These are phyloP conservation scores for Arthrobotrys musiformis DNA, from an alignment of 2,329 filamentous ascomycete genomes.

Conservation along the genomic window DNA sequence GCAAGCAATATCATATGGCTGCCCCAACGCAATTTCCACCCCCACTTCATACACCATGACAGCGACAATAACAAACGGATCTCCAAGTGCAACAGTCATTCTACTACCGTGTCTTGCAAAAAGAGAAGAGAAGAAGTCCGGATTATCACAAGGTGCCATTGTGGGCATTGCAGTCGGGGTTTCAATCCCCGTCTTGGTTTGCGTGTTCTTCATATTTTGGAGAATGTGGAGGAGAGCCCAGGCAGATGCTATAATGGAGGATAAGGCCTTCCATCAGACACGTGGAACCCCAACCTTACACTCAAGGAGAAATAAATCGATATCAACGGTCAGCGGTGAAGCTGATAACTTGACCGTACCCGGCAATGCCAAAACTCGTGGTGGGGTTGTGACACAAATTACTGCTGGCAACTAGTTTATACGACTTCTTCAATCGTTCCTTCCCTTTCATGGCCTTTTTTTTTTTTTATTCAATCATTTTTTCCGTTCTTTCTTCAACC, in stretches of 20 bases:
- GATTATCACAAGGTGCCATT: slow-evolving; percentile 27
- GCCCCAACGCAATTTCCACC: neutral
- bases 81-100: neutral
- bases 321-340: slow-evolving; percentile 2
- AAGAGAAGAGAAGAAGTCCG: neutral
- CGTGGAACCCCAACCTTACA: neutral
- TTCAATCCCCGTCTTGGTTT: slow-evolving; percentile 27
- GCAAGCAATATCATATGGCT: neutral
- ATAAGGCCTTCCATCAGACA: neutral
- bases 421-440: too few relatives aligned
- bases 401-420: neutral
- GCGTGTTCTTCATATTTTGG: slow-evolving; percentile 37
- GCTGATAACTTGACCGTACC: neutral
- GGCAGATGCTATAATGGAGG: neutral
- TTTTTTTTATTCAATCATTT: too few relatives aligned
- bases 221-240: slow-evolving; percentile 6
- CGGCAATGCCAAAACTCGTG: neutral
- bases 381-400: slow-evolving; percentile 16
- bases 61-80: neutral
- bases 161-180: slow-evolving; percentile 33
- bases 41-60: neutral
- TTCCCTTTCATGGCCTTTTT: too few relatives aligned
- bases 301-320: neutral
- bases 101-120: neutral
- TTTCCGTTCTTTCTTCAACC: neutral